Evolutionary conservation across 225 moss, liverwort and hornwort genomes (phyloP).

Genomic region (Polytrichum commune): DNA sequence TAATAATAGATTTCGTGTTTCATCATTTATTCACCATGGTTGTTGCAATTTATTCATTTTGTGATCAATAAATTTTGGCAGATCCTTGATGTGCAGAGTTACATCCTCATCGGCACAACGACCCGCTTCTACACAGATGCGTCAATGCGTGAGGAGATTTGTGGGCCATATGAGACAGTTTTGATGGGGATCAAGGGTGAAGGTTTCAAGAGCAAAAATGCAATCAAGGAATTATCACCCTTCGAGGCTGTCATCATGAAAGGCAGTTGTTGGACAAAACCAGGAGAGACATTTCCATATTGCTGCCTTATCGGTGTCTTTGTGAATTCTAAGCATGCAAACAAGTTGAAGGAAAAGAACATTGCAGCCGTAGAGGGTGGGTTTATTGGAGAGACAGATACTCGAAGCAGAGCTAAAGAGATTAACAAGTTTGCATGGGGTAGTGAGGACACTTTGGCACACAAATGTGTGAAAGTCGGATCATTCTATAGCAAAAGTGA

Average conservation of each 20-base stretch:
- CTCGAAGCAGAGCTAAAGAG: not conserved
- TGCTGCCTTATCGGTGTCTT: not conserved
- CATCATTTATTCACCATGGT: too few species aligned
- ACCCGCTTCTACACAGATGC: not conserved
- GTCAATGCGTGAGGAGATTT: not conserved
- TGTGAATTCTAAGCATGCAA: constrained; percentile 1
- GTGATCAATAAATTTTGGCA: too few species aligned
- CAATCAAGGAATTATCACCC: not conserved
- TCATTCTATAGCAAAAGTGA: not conserved
- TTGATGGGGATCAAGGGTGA: not conserved
- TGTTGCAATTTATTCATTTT: too few species aligned
- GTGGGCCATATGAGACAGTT: too few species aligned
- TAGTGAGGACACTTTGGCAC: too few species aligned
- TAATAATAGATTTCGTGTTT: too few species aligned
- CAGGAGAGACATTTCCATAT: not conserved
- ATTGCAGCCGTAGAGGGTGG: constrained; percentile 9
- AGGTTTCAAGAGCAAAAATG: not conserved
- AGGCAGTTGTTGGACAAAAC: not conserved
- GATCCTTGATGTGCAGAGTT: not conserved
- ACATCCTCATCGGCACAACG: not conserved
- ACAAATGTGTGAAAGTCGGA: not conserved
- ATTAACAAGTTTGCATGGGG: too few species aligned
- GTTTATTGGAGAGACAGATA: constrained; percentile 11
- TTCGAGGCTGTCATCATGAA: not conserved
- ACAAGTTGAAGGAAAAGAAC: constrained; percentile 5